Percentiles rank a stretch among this genome's conserved stretches.
phyloP scores from a whole-genome alignment of 306 rosid genomes.

The Potentilla sterilis region DNA sequence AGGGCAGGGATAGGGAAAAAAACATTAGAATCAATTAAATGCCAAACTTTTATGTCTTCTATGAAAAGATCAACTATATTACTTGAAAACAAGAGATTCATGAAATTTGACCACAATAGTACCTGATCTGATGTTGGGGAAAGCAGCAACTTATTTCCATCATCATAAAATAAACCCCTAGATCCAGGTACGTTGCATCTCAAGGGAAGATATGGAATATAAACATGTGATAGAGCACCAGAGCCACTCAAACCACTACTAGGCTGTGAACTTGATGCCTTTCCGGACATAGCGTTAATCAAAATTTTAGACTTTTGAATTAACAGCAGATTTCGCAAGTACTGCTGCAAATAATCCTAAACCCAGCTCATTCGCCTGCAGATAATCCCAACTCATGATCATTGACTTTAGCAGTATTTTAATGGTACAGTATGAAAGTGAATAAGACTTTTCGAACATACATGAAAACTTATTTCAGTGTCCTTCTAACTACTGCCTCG shows the following conservation, averaged over 20 bases:
- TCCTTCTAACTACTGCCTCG: conserved; percentile 25
- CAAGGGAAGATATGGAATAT: conserved; percentile 73
- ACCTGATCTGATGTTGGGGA: conserved; percentile 84
- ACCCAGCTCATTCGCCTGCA: conserved; percentile 13
- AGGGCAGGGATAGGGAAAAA: conserved; percentile 1
- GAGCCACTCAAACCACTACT: conserved; percentile 66
- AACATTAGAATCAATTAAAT: background rate
- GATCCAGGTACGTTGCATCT: conserved; percentile 64
- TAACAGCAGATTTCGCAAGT: conserved; percentile 16
- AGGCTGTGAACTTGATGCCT: conserved; percentile 79
- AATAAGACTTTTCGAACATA: background rate
- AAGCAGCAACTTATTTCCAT: conserved; percentile 75
- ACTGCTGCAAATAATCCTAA: conserved; percentile 26
- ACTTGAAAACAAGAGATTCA: background rate
- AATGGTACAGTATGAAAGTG: conserved; percentile 12
- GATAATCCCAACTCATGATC: background rate
- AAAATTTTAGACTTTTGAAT: conserved; percentile 23
- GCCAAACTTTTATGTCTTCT: background rate
- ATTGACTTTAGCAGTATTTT: background rate
- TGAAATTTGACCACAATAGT: conserved; percentile 17
- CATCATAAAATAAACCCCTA: conserved; percentile 80
- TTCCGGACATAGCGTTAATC: conserved; percentile 60
- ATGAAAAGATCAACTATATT: background rate
- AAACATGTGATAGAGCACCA: conserved; percentile 86
- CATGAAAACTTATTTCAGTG: conserved; percentile 27